Conservation (phyloP, 345 rosid genomes). For the Bruguiera parviflora region DNA sequence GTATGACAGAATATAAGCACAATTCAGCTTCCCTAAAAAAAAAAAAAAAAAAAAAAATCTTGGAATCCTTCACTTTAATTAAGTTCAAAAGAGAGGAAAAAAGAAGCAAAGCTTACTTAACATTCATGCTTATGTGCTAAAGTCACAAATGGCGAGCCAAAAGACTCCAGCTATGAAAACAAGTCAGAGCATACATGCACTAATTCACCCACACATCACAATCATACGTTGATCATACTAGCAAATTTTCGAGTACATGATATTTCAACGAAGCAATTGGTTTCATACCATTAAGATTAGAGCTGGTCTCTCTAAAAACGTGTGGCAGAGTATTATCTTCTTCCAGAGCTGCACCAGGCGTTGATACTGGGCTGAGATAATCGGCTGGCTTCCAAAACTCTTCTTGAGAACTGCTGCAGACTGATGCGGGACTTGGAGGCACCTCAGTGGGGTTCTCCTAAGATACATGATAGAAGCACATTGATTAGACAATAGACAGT, state of each 20-base stretch:
- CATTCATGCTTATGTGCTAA: not conserved
- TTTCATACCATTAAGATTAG: conserved; percentile 64
- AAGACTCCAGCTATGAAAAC: not conserved
- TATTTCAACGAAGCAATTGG: not conserved
- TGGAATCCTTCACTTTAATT: not conserved
- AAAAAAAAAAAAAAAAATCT: too few species aligned
- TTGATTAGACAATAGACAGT: not conserved
- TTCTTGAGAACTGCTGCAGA: conserved; percentile 70
- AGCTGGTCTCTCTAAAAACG: conserved; percentile 65
- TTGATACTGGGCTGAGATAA: conserved; percentile 60
- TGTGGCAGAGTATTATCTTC: conserved; percentile 50
- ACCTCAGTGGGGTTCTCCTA: conserved; percentile 95
- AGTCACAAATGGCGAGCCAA: too few species aligned
- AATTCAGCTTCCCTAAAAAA: too few species aligned
- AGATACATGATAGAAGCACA: conserved; percentile 1
- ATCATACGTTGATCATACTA: too few species aligned
- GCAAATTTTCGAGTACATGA: too few species aligned
- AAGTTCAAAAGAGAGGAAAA: not conserved
- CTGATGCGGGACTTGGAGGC: conserved; percentile 96
- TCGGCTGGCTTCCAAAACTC: conserved; percentile 70
- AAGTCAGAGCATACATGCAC: not conserved
- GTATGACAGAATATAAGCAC: too few species aligned
- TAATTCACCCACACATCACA: too few species aligned
- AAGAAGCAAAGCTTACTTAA: not conserved
- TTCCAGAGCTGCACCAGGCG: conserved; percentile 47